Base-by-base conservation (phyloP, 768 basidiomycete species). In the Kwoniella shandongensis region DNA sequence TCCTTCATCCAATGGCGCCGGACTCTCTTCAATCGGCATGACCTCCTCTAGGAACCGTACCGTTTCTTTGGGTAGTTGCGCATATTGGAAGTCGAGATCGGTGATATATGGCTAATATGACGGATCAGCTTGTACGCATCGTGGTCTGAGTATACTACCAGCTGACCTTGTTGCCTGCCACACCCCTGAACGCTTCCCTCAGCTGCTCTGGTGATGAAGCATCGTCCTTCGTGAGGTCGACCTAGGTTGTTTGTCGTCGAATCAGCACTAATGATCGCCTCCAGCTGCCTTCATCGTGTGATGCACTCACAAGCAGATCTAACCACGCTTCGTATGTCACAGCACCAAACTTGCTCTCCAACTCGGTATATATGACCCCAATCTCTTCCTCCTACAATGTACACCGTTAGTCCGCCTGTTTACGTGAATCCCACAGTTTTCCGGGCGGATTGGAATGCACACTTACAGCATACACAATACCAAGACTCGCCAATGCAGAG, bases 311-410 rank as follows among this genome's bases (percentile, higher is more conserved):
- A 78, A 99, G 78, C 61, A 97, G 85, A 59, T 92, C 89, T 66
- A 96, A 89, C 73, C 94, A 97, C 1, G 92, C 91, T 72, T 97
- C 89, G 73, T 88, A 97, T 0, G 86, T 90, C 18, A 97, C 85
- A 20, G 88, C 88, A 23, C 91, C 93, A 70, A 91, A 91, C 50
- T 87, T 87, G 42, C 82, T 79, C 20, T 86, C 79, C 15, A 92
- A 81, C 66, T 92, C 86, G 44, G 85, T 84, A 63, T 88, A 91
- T 39, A 96, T 88, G 40, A 82, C 82, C 57, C 87, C 83, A 80
- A 92, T 85, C 67, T 97, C 92, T 38, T 91, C 87, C 63, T 94
- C 90, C 87, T 88, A 66, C 38, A 36, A 17, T 35, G 20, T 40
- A n/a, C 7, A 17, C 5, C 17, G 44, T 11, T 3, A 7, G 15